Evolutionary conservation across 257 asterid species (phyloP), one percentile per base, ranked within the genome.

Genomic region (Jasminum sambac): DNA sequence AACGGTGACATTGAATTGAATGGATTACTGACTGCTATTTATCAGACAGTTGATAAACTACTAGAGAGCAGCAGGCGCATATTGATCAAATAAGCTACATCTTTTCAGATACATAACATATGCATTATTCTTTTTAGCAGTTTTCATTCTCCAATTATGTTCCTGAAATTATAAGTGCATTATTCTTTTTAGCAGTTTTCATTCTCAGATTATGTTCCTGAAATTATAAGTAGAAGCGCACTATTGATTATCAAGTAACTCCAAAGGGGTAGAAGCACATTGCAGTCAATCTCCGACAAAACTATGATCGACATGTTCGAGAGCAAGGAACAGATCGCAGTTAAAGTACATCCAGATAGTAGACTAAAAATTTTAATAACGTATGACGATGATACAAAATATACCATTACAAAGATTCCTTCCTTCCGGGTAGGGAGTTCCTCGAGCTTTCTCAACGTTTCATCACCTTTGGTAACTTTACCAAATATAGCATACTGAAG

Each of bases 391-490:
- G 42, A 71, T 61, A 1, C 4, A 63, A 65, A 55, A 38, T 70
- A 69, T 84, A 91, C 98, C 99, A 94, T 94, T 26, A 94, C 96
- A 77, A 94, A 94, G 43, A 94, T 94, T 86, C 98, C 99, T 82
- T 92, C 95, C 62, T 52, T 82, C 34, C 84, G 82, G 11, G 96
- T 94, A 74, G 99, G 98, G 50, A 94, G 89, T 78, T 94, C 84
- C 92, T 94, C 98, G 37, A 94, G 87, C 77, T 94, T 94, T 76
- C 80, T 86, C 84, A 94, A 73, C 21, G 98, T 89, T 76, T 89
- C 98, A 46, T 94, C 99, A 55, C 98, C 99, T 62, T 94, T 88
- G 1, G 96, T 91, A 66, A 94, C 88, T 85, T 94, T 89, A 48
- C 98, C 99, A 80, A 91, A 94, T 82, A 94, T 77, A 67, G 99